Conservation (phyloP, 805 yeast species). For the Lachancea thermotolerans region DNA sequence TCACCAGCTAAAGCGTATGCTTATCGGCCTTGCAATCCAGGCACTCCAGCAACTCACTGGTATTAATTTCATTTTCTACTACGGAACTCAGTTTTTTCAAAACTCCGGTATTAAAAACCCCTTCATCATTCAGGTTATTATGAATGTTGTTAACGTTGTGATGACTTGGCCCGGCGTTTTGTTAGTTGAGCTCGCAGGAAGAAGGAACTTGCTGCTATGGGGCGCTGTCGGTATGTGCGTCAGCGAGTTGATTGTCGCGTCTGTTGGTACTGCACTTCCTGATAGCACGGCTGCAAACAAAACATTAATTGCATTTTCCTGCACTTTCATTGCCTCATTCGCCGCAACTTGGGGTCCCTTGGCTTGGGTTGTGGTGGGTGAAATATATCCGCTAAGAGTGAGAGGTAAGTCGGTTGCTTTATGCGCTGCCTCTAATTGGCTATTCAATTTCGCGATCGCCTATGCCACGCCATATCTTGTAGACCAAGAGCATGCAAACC, state of each 20-base stretch:
- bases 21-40: conserved; percentile 53
- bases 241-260: conserved; percentile 46
- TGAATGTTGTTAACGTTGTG: conserved; percentile 56
- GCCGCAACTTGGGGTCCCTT: conserved; percentile 77
- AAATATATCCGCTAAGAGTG: conserved; percentile 66
- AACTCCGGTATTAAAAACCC: conserved; percentile 58
- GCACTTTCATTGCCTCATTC: conserved; percentile 65
- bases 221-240: conserved; percentile 47
- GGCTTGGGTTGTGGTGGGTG: conserved; percentile 60
- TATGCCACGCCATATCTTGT: conserved; percentile 64
- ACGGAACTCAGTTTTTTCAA: conserved; percentile 55
- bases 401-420: conserved; percentile 52
- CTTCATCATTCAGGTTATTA: conserved; percentile 51
- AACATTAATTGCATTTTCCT: conserved; percentile 38
- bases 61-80: conserved; percentile 62
- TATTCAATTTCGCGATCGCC: conserved; percentile 66
- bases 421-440: conserved; percentile 58
- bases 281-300: conserved; percentile 30
- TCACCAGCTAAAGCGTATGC: conserved; percentile 37
- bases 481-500: conserved; percentile 40
- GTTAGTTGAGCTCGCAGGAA: conserved; percentile 50
- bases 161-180: conserved; percentile 48
- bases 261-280: conserved; percentile 49
- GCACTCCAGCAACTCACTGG: conserved; percentile 67
- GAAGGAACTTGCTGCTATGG: conserved; percentile 41